Evolutionary conservation across 1,139 yeast species (phyloP).

Genomic region (Candida frijolesensis): DNA sequence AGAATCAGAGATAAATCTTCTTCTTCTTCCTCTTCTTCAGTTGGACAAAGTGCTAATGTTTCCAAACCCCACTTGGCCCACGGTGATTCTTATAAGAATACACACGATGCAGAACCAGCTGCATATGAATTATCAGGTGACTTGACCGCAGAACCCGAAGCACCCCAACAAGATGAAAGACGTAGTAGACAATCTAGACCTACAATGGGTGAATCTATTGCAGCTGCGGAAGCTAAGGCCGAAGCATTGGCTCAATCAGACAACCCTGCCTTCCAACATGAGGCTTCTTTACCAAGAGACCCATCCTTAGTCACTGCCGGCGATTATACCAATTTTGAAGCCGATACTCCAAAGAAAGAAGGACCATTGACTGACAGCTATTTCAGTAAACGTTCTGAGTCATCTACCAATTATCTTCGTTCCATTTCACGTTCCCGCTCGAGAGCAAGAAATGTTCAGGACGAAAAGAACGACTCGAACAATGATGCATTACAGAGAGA

Average conservation of each 20-base stretch:
- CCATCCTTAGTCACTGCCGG: conserved; percentile 51
- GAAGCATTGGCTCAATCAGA: conserved; percentile 7
- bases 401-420: conserved; percentile 55
- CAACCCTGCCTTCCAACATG: conserved; percentile 10
- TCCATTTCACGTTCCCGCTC: conserved; percentile 66
- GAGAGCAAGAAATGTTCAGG: conserved; percentile 38
- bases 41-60: conserved; percentile 8
- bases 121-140: conserved; percentile 50
- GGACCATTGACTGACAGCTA: conserved; percentile 23
- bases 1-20: conserved; percentile 25
- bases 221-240: conserved; percentile 41
- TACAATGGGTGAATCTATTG: conserved; percentile 53
- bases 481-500: conserved; percentile 42
- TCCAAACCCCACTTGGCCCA: conserved; percentile 60
- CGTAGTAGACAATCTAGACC: conserved; percentile 47
- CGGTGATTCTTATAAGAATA: conserved; percentile 64
- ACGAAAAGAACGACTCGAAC: conserved; percentile 49
- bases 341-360: conserved; percentile 32
- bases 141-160: conserved; percentile 20
- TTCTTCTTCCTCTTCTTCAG: conserved; percentile 27
- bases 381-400: conserved; percentile 32
- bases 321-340: conserved; percentile 51
- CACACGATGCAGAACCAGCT: conserved; percentile 41
- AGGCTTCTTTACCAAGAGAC: conserved; percentile 30
- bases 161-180: conserved; percentile 34